phyloP scores from a whole-genome alignment of 306 rosid species.

The Vigna reflexopilosa region DNA sequence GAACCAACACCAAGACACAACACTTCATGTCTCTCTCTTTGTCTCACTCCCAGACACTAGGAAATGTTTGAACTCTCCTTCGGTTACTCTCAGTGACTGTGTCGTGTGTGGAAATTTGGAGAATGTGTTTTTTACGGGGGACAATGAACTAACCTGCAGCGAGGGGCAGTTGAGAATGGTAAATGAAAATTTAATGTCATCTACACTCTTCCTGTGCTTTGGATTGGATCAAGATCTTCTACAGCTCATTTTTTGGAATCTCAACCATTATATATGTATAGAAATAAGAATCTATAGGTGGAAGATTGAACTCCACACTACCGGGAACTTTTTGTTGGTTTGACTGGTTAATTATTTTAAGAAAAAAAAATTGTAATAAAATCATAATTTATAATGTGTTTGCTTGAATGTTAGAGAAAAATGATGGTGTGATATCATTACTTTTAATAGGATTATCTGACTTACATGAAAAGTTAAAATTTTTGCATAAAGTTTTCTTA shows the following conservation, averaged over 20 bases:
- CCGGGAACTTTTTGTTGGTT: no score
- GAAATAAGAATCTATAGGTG: not conserved
- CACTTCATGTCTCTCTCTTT: conserved; percentile 49
- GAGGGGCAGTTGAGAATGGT: conserved; percentile 6
- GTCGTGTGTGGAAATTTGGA: not conserved
- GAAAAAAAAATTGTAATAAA: no score
- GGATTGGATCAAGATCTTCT: not conserved
- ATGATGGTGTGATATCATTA: no score
- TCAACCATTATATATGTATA: not conserved
- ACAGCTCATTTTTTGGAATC: not conserved
- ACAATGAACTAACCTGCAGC: no score
- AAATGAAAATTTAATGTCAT: conserved; percentile 23
- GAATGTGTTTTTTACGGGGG: conserved; percentile 1
- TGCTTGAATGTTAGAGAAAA: no score
- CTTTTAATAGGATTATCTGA: no score
- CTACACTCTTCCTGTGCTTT: not conserved
- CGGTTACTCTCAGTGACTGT: not conserved
- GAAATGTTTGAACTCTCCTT: not conserved
- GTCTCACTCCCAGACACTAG: not conserved
- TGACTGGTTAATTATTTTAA: no score
- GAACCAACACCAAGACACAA: conserved; percentile 49
- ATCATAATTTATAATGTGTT: no score
- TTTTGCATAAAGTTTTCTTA: no score
- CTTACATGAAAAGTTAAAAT: no score
- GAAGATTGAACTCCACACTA: not conserved